Base-by-base conservation (phyloP, 2,329 filamentous ascomycete genomes). In the Monosporascus sp. region DNA sequence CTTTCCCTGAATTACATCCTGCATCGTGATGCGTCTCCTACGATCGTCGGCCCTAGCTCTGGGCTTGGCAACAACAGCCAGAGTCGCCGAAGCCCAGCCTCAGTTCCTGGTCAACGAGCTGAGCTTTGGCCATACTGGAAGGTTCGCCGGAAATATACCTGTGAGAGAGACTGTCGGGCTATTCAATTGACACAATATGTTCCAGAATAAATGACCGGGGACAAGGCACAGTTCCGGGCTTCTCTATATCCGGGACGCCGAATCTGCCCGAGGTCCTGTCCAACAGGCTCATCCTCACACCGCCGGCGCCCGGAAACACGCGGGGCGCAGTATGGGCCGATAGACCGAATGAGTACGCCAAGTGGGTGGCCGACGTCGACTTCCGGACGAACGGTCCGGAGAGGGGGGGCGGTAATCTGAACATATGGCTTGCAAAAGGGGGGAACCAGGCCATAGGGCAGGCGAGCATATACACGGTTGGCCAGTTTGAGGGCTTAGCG, bases 231-330 rank as follows among this genome's bases (percentile, higher is more conserved):
- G 72, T 86, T 48, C 80, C 81, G 55, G 72, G 79, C 66, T 86
- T 82, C 65, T 68, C 71, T 53, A 68, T 83, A 56, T 72, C 77
- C 52, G 82, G 82, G 66, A 75, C 74, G 45, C 82, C 82, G 27
- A 68, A 73, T 57, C 61, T 70, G 37, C 83, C 83, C 60, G 81
- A 87, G 64, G 70, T 87, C 55, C 82, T 97, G 55, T 96, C 91
- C 60, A 93, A 97, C 77, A 90, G 92, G 69, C 68, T 97, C 55
- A 88, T 99, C 68, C 82, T 99, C 53, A 99, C 94, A 1, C 93
- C 94, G 11, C 86, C 91, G 15, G 85, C 85, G 48, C 90, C 91
- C 6, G 94, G 94, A 52, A 91, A 91, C 72, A 85, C 89, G 65
- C 84, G 91, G 68, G 89, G 90, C 55, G 87, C 89, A 48, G 69